Percentiles rank a stretch among this genome's conserved stretches.
phyloP scores from a whole-genome alignment of 768 basidiomycete species.

The Tricholoma flavovirens region DNA sequence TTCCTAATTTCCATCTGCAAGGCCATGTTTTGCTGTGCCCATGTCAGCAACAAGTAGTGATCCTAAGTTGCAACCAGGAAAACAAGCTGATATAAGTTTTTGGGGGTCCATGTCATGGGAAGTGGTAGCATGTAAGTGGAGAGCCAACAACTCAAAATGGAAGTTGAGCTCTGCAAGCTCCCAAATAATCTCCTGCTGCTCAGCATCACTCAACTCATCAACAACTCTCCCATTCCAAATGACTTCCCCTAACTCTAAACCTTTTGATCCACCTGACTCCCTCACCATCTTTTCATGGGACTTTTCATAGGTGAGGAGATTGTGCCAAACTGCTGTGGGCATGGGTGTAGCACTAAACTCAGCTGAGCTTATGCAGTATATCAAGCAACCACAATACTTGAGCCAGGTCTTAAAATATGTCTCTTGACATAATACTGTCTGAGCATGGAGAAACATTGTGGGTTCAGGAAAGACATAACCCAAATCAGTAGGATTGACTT shows the following conservation, averaged over 20 bases:
- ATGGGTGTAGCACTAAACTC: slow-evolving; percentile 1
- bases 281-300: not conserved
- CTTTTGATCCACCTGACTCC: no score
- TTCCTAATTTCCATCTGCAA: no score
- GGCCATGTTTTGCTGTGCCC: no score
- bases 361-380: not conserved
- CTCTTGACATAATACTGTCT: not conserved
- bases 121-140: not conserved
- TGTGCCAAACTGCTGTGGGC: slow-evolving; percentile 6
- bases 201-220: not conserved
- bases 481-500: not conserved
- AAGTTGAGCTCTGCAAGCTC: not conserved
- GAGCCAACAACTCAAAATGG: not conserved
- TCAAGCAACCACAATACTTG: not conserved
- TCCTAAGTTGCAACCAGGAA: no score
- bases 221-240: not conserved
- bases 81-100: no score
- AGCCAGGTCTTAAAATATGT: slow-evolving; percentile 4
- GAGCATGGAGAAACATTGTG: not conserved
- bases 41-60: no score
- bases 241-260: not conserved
- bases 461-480: slow-evolving; percentile 6
- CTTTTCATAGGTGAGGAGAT: slow-evolving; percentile 1
- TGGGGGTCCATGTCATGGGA: no score
- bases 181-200: not conserved